Evolutionary conservation across 257 asterid species (phyloP), one percentile per base, ranked within the genome.

Genomic region (Rehmannia glutinosa): DNA sequence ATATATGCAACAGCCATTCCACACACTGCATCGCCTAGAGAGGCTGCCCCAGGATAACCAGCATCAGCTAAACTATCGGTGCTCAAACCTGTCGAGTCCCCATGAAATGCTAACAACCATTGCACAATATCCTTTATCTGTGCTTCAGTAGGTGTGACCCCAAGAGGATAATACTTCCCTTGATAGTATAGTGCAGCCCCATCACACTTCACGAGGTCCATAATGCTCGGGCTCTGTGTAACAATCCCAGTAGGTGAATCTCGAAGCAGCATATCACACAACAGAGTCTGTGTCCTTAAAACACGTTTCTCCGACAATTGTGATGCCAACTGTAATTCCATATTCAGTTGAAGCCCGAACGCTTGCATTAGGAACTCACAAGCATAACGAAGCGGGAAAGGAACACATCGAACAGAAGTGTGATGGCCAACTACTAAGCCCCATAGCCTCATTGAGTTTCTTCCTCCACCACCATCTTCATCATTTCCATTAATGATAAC

Each of bases 401-500:
- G 93, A 47, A 86, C 90, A 21, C 82, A 86, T 68, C 90, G 75
- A 1, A 89, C 90, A 45, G 80, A 75, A 17, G 90, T 78, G 73
- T 86, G 77, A 66, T 86, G 93, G 72, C 93, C 84, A 45, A 86
- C 93, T n/a, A 86, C 85, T 57, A 86, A 79, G 54, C 93, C 93
- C 93, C 93, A 86, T 16, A 86, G 85, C 32, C 85, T 78, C 74
- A 77, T 24, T 16, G 59, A 52, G 36, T 74, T 62, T 71, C 83
- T 11, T 81, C 68, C 55, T 32, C 78, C 15, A 81, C 38, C 64
- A 61, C 51, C 79, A 8, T 82, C 88, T 53, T 86, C 94, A 25
- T 73, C 87, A 9, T 81, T 83, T 6, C 82, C 95, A 6, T 87
- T 84, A 33, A 84, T 74, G 35, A 82, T 76, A 28, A 87, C 73